Conservation (phyloP, 1,284 basidiomycete genomes). For the Farysia itapuensis region DNA sequence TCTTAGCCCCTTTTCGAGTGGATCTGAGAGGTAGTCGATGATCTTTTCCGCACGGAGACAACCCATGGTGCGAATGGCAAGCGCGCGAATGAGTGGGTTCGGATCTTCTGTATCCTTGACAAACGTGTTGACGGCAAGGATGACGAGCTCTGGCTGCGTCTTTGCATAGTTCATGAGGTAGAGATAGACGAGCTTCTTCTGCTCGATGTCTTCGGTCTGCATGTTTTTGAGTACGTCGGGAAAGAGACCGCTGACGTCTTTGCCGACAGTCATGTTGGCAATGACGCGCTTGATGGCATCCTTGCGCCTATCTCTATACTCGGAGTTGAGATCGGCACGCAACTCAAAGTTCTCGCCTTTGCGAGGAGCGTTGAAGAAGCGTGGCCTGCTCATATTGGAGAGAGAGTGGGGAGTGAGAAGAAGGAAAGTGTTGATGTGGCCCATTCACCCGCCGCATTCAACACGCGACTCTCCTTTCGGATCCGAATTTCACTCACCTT, state of each 20-base stretch:
- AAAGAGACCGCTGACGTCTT: constrained; percentile 93
- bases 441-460: not conserved
- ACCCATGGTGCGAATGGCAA: constrained; percentile 97
- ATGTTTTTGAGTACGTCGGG: constrained; percentile 96
- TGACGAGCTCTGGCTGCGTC: constrained; percentile 94
- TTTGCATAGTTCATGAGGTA: constrained; percentile 99
- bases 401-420: not conserved
- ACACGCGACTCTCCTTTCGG: not conserved
- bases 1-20: constrained; percentile 81
- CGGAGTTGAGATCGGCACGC: constrained; percentile 72
- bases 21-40: constrained; percentile 94
- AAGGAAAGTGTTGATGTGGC: not conserved
- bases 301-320: constrained; percentile 90
- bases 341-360: constrained; percentile 59
- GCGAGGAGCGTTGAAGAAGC: constrained; percentile 59
- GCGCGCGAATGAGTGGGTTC: constrained; percentile 91
- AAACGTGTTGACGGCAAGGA: constrained; percentile 97
- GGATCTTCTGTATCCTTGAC: constrained; percentile 92
- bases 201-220: constrained; percentile 88
- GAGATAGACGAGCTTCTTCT: constrained; percentile 95
- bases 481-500: not conserved
- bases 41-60: constrained; percentile 97
- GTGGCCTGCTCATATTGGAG: constrained; percentile 49
- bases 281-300: constrained; percentile 88
- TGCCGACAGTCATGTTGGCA: constrained; percentile 93